Evolutionary conservation across 2,329 filamentous ascomycete genomes (phyloP).

Genomic region (Sclerotinia spermophila): DNA sequence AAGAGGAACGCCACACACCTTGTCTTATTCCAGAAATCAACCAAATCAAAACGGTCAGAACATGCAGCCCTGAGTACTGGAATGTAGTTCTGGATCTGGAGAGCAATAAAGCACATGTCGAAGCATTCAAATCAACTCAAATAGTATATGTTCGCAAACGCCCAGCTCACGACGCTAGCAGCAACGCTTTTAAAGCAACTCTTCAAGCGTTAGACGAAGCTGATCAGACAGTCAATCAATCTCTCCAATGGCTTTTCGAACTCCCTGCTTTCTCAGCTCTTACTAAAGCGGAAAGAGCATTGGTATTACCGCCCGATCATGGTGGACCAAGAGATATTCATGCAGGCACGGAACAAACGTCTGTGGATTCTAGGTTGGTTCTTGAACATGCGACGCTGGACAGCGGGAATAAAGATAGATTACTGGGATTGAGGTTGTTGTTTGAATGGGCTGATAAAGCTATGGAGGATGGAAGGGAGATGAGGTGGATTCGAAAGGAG

Average conservation of each 20-base stretch:
- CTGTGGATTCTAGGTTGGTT: constrained; percentile 59
- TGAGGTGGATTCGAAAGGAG: constrained; percentile 53
- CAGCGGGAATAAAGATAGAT: constrained; percentile 50
- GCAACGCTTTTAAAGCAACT: constrained; percentile 59
- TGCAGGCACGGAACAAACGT: constrained; percentile 52
- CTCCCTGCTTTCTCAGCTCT: constrained; percentile 52
- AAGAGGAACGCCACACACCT: constrained; percentile 36
- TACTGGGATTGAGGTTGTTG: constrained; percentile 60
- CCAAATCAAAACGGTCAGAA: constrained; percentile 47
- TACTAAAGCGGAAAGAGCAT: constrained; percentile 54
- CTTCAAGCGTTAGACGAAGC: constrained; percentile 60
- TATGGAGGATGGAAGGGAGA: constrained; percentile 40
- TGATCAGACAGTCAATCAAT: constrained; percentile 43
- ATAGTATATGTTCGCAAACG: constrained; percentile 61
- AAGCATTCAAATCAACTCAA: constrained; percentile 57
- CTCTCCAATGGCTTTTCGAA: constrained; percentile 64
- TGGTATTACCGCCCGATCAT: constrained; percentile 46
- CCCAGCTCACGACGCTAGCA: constrained; percentile 50
- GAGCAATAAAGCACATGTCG: constrained; percentile 51
- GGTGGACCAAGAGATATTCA: constrained; percentile 43
- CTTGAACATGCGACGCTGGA: constrained; percentile 48
- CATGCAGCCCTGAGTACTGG: constrained; percentile 59
- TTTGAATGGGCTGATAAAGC: constrained; percentile 63
- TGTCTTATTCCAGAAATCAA: constrained; percentile 46
- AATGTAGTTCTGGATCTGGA: constrained; percentile 63